These are phyloP conservation scores for Teratosphaeria destructans DNA, from an alignment of 2,329 filamentous ascomycete genomes.

Conservation along the genomic window DNA sequence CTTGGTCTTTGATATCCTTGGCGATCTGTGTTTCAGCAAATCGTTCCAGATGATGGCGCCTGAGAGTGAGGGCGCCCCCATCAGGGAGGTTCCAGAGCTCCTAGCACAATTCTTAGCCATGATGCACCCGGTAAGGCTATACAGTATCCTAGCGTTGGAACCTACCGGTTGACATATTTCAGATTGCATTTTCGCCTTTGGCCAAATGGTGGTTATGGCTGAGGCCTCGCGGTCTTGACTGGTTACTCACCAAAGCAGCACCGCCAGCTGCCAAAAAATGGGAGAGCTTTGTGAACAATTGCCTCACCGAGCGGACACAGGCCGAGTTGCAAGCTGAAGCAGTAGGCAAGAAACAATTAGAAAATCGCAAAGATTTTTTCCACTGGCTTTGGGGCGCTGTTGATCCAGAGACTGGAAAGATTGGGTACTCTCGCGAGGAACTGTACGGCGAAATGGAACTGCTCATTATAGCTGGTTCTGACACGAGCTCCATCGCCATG, in stretches of 20 bases:
- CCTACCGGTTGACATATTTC: constrained; percentile 5
- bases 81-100: constrained; percentile 33
- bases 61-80: constrained; percentile 29
- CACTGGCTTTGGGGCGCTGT: constrained; percentile 18
- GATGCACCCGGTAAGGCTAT: constrained; percentile 14
- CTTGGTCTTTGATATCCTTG: constrained; percentile 37
- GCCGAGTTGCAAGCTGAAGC: constrained; percentile 8
- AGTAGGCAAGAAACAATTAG: background rate
- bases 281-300: background rate
- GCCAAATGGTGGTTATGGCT: constrained; percentile 1
- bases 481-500: constrained; percentile 24
- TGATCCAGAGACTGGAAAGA: constrained; percentile 21
- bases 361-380: constrained; percentile 7
- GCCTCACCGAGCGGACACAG: background rate
- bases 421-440: constrained; percentile 17
- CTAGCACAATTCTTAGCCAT: constrained; percentile 25
- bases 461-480: constrained; percentile 23
- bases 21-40: constrained; percentile 27
- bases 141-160: constrained; percentile 2
- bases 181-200: constrained; percentile 14
- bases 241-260: background rate
- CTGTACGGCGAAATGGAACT: constrained; percentile 21
- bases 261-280: background rate
- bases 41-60: constrained; percentile 17
- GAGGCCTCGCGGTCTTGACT: background rate